Evolutionary conservation across 768 basidiomycete genomes (phyloP).

Genomic region (Phylloporus scabripes): DNA sequence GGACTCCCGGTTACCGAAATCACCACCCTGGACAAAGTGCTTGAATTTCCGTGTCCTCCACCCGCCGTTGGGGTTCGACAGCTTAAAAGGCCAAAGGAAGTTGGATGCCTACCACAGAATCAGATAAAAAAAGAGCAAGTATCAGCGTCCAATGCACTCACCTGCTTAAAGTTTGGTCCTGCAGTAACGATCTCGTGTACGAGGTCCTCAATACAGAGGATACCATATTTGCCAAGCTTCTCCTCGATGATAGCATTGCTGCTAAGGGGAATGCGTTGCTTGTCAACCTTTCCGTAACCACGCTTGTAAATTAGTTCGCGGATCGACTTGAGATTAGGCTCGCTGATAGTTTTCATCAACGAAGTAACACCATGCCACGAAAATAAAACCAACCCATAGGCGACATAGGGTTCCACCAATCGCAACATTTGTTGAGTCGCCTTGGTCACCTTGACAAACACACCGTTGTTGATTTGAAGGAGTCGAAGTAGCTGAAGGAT

Average conservation of each 20-base stretch:
- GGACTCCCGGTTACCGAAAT: constrained; percentile 93
- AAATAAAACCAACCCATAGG: constrained; percentile 71
- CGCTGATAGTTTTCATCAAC: constrained; percentile 41
- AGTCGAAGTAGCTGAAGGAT: constrained; percentile 97
- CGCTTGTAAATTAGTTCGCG: constrained; percentile 99
- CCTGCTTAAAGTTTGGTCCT: constrained; percentile 99
- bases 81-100: constrained; percentile 99
- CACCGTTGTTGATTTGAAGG: constrained; percentile 99
- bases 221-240: constrained; percentile 86
- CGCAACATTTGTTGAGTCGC: constrained; percentile 98
- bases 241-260: constrained; percentile 94
- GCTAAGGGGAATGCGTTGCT: constrained; percentile 92
- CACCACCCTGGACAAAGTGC: constrained; percentile 93
- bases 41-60: constrained; percentile 99
- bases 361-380: neutral
- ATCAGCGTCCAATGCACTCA: constrained; percentile 29
- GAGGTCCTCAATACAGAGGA: constrained; percentile 95
- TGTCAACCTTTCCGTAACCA: constrained; percentile 97
- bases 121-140: neutral
- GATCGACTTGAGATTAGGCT: constrained; percentile 94
- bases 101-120: constrained; percentile 58
- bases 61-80: constrained; percentile 97
- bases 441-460: constrained; percentile 95
- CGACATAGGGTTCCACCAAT: constrained; percentile 93
- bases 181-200: constrained; percentile 94